Evolutionary conservation across 805 yeast genomes (phyloP).

Genomic region (Barnettozyma sucrosica): DNA sequence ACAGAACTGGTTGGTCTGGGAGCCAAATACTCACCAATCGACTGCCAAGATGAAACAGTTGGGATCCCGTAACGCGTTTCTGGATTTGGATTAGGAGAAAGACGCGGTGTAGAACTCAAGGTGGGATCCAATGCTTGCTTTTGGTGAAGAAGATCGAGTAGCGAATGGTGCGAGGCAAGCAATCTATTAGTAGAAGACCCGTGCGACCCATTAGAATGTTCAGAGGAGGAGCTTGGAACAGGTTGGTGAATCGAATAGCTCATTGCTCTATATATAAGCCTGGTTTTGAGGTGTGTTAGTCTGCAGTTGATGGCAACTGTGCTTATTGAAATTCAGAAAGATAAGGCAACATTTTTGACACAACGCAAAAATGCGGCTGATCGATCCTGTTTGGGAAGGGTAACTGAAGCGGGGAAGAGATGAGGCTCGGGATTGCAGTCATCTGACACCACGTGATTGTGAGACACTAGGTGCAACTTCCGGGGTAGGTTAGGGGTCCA

Average conservation of each 20-base stretch:
- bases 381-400: neutral
- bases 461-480: neutral
- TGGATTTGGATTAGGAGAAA: constrained; percentile 1
- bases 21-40: constrained; percentile 13
- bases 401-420: neutral
- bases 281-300: neutral
- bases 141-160: constrained; percentile 21
- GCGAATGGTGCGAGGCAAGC: constrained; percentile 22
- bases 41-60: constrained; percentile 21
- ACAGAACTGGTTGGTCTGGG: constrained; percentile 27
- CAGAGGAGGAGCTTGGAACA: constrained; percentile 10
- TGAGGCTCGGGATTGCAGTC: neutral
- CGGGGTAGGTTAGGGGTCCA: neutral
- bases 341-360: constrained; percentile 1
- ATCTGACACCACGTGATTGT: neutral
- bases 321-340: neutral
- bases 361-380: neutral
- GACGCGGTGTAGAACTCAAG: neutral
- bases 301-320: constrained; percentile 3
- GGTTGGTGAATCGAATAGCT: constrained; percentile 14
- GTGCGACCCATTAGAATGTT: constrained; percentile 1
- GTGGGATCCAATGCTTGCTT: neutral
- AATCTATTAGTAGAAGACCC: constrained; percentile 13
- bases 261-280: neutral
- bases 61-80: constrained; percentile 4